Evolutionary conservation across 108 stramenopile species (phyloP).

Genomic region (Stephanodiscus triporus): DNA sequence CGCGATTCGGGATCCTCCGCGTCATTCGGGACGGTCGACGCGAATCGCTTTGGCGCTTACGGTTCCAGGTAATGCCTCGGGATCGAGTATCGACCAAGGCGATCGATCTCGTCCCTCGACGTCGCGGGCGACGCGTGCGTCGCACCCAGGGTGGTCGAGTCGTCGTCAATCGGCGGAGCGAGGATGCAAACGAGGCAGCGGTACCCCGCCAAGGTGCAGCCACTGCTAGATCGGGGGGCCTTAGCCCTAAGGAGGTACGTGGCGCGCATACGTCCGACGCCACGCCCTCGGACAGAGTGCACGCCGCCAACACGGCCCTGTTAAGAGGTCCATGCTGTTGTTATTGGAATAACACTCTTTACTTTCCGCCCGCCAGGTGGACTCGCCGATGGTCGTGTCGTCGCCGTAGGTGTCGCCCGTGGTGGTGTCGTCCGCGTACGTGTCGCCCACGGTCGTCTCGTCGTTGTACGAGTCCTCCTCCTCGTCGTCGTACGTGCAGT

Average conservation of each 20-base stretch:
- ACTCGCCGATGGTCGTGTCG: constrained; percentile 21
- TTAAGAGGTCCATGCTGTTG: too few relatives aligned
- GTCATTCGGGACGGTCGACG: constrained; percentile 24
- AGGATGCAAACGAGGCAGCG: constrained; percentile 76
- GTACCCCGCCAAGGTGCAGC: too few relatives aligned
- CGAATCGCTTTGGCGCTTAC: constrained; percentile 70
- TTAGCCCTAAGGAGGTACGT: constrained; percentile 70
- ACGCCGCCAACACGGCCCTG: constrained; percentile 34
- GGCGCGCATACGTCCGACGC: constrained; percentile 29
- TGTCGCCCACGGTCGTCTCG: constrained; percentile 6
- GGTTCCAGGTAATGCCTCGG: constrained; percentile 79
- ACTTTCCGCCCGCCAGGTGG: too few relatives aligned
- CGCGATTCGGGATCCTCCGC: constrained; percentile 50
- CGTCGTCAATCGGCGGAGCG: constrained; percentile 10
- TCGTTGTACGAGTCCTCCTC: constrained; percentile 34
- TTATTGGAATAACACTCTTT: too few relatives aligned
- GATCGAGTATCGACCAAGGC: constrained; percentile 44
- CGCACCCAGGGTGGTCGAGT: too few relatives aligned
- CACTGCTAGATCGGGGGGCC: too few relatives aligned
- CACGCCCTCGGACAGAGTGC: constrained; percentile 41
- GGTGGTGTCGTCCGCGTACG: constrained; percentile 25
- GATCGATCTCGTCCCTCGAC: constrained; percentile 34
- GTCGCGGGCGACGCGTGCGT: not conserved
- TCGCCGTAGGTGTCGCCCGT: constrained; percentile 27
- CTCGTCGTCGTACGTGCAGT: constrained; percentile 12